Conservation (phyloP, 164 flowering plant species). For the Amborella trichopoda region DNA sequence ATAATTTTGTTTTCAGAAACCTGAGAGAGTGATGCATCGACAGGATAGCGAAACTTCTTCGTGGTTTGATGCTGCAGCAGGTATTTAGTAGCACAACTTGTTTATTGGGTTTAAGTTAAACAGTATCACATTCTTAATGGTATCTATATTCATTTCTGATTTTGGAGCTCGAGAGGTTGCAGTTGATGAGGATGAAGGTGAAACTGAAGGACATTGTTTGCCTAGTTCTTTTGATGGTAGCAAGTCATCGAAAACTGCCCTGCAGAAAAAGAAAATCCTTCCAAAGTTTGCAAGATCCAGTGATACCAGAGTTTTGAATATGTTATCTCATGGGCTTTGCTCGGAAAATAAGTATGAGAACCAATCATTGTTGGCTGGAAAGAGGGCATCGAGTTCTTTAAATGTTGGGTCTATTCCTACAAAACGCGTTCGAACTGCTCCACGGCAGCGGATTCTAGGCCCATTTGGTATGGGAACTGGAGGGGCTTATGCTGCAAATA, state of each 20-base stretch:
- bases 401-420: slow-evolving; percentile 71
- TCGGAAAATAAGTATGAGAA: slow-evolving; percentile 28
- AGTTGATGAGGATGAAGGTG: slow-evolving; percentile 77
- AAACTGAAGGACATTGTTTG: slow-evolving; percentile 43
- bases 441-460: slow-evolving; percentile 73
- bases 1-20: slow-evolving; percentile 34
- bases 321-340: slow-evolving; percentile 35
- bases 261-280: slow-evolving; percentile 41
- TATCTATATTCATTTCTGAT: slow-evolving; percentile 21
- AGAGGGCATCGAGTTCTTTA: slow-evolving; percentile 49
- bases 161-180: slow-evolving; percentile 41
- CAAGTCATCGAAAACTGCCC: slow-evolving; percentile 37
- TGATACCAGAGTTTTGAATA: slow-evolving; percentile 26
- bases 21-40: slow-evolving; percentile 31
- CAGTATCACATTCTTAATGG: not conserved
- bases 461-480: slow-evolving; percentile 46
- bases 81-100: slow-evolving; percentile 18
- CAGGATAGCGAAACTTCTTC: slow-evolving; percentile 68
- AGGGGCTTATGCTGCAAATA: slow-evolving; percentile 25
- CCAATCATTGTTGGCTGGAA: slow-evolving; percentile 35
- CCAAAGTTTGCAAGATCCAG: slow-evolving; percentile 24
- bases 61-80: slow-evolving; percentile 42
- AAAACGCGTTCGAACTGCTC: slow-evolving; percentile 85
- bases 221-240: slow-evolving; percentile 46
- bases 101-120: slow-evolving; percentile 1